A percentile compares a stretch with the other conserved stretches of the same genome.
phyloP scores from a whole-genome alignment of 2,329 filamentous ascomycete species.

The Colletotrichum graminicola region DNA sequence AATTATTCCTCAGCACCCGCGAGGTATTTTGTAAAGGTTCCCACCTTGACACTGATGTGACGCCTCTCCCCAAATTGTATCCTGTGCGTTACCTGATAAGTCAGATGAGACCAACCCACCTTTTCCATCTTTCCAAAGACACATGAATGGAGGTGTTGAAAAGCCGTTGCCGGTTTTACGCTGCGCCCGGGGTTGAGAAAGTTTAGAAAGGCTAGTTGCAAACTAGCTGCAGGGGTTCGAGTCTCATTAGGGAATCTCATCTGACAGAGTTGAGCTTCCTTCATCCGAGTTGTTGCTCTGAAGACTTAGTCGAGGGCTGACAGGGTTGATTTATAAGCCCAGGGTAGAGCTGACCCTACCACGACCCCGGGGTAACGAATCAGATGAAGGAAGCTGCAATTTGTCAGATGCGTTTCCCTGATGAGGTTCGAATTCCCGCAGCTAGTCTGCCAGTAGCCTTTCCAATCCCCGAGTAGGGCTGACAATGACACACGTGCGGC shows the following conservation, averaged over 20 bases:
- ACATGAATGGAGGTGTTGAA: not conserved
- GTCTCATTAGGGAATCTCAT: too few relatives aligned
- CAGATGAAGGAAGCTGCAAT: too few relatives aligned
- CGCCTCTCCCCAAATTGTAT: not conserved
- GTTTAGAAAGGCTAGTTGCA: too few relatives aligned
- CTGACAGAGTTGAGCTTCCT: not conserved
- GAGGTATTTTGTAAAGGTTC: not conserved
- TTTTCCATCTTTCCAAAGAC: not conserved
- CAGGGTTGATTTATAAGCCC: too few relatives aligned
- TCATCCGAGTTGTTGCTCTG: too few relatives aligned
- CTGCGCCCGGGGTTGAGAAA: not conserved
- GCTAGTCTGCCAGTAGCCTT: too few relatives aligned
- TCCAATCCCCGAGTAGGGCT: not conserved
- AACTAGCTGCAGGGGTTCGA: too few relatives aligned
- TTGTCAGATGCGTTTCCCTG: too few relatives aligned
- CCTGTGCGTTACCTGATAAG: not conserved
- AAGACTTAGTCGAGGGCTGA: not conserved
- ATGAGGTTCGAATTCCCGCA: too few relatives aligned
- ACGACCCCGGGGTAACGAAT: not conserved
- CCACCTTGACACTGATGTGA: not conserved
- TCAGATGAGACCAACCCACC: not conserved
- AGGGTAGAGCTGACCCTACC: not conserved
- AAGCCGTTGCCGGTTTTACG: not conserved
- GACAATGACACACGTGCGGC: not conserved
- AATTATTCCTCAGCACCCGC: too few relatives aligned